Evolutionary conservation across 768 basidiomycete genomes (phyloP), one percentile per base, ranked within the genome.

Genomic region (Mycena alexandri): DNA sequence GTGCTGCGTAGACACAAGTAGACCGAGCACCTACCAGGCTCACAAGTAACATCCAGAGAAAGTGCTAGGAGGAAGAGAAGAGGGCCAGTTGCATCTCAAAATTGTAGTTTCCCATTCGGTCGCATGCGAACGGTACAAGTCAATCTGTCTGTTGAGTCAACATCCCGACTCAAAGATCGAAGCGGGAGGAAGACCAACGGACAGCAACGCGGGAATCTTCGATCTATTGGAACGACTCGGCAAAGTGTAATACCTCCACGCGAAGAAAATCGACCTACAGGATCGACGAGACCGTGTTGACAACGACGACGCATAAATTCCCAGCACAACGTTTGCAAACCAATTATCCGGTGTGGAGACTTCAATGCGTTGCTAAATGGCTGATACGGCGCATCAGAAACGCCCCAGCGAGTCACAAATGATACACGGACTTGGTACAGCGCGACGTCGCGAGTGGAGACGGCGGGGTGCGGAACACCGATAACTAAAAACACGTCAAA

Each of bases 261-360:
- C 24, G n/a, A 42, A 53, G 10, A 17, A 51, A 24, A 47, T 70
- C 2, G 42, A 86, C 90, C 73, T 73, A 95, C 93, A 11, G 92
- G 90, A 76, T 93, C 87, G 71, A 88, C 83, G 61, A 88, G 84
- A 33, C 87, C 88, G 73, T 92, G 90, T 74, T 91, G 90, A 74
- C 91, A 91, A 36, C 90, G 86, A 71, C 93, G 85, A 61, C 87
- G 85, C 92, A 95, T 92, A 41, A 95, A 85, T 71, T 90, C 90
- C 91, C 92, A 94, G 75, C 89, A 87, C 17, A 95, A 82, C 6
- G 94, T 95, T 73, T 89, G 90, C 42, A 95, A 82, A 29, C 94
- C 93, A 66, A 93, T 80, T 54, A 88, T 77, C 71, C 91, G 90
- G 73, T 90, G 87, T 6, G 88, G 87, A 29, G 85, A 85, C 29